Percentiles rank a stretch among this genome's conserved stretches.
These are phyloP conservation scores for Xylariaceae sp. DNA, from an alignment of 2,329 filamentous ascomycete genomes.

Conservation along the genomic window DNA sequence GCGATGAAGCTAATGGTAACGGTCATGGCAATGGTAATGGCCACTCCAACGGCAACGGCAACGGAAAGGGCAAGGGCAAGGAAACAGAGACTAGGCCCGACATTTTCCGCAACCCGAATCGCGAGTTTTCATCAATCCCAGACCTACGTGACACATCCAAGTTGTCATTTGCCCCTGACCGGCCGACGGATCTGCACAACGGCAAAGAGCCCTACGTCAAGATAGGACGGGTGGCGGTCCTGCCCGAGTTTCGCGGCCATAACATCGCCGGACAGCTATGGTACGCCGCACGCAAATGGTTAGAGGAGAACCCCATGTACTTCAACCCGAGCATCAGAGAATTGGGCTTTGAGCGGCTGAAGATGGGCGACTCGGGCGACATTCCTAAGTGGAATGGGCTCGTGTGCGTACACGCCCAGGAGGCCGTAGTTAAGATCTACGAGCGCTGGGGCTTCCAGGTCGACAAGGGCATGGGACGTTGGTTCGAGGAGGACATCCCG, in stretches of 20 bases:
- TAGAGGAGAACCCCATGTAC: slow-evolving; percentile 52
- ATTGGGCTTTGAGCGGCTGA: slow-evolving; percentile 41
- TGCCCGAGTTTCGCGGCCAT: slow-evolving; percentile 58
- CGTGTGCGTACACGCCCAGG: slow-evolving; percentile 75
- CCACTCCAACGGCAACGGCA: not conserved
- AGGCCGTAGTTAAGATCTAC: slow-evolving; percentile 60
- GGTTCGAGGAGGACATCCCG: slow-evolving; percentile 78
- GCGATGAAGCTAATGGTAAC: no score
- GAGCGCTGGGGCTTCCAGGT: slow-evolving; percentile 64
- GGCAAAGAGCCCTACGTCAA: slow-evolving; percentile 73
- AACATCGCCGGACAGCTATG: slow-evolving; percentile 63
- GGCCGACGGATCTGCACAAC: slow-evolving; percentile 50
- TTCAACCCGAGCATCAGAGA: slow-evolving; percentile 48
- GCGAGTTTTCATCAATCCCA: not conserved
- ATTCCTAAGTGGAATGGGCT: slow-evolving; percentile 67
- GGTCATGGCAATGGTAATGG: not conserved
- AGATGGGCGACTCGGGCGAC: slow-evolving; percentile 35
- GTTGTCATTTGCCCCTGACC: slow-evolving; percentile 34
- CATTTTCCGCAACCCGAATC: not conserved
- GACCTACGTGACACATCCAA: slow-evolving; percentile 25
- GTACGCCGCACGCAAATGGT: slow-evolving; percentile 62
- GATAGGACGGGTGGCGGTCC: slow-evolving; percentile 70
- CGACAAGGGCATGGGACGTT: slow-evolving; percentile 68
- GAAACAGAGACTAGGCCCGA: not conserved
- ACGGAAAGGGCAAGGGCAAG: not conserved